Conservation (phyloP, 225 moss, liverwort and hornwort genomes). For the Pleurozium schreberi region DNA sequence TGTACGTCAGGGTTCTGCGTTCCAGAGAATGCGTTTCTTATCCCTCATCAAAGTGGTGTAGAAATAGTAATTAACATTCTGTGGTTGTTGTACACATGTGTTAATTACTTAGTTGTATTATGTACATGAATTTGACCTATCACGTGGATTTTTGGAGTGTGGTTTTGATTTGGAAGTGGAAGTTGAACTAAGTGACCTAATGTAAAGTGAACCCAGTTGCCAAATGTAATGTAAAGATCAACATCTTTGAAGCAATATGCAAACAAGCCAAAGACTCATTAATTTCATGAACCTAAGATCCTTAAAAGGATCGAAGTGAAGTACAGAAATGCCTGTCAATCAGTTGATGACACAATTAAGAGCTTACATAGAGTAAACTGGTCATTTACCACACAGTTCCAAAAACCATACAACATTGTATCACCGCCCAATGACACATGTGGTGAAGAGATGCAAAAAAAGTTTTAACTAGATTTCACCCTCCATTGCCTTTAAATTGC, state of each 20-base stretch:
- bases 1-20: neutral
- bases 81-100: neutral
- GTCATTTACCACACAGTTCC: too few species aligned
- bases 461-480: too few species aligned
- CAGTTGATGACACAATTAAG: neutral
- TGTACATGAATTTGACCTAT: neutral
- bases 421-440: too few species aligned
- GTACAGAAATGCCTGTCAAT: neutral
- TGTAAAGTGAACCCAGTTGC: neutral
- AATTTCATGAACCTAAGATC: neutral
- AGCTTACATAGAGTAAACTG: too few species aligned
- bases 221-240: neutral
- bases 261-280: neutral
- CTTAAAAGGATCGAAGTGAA: neutral
- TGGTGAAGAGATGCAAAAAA: too few species aligned
- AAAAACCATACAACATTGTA: too few species aligned
- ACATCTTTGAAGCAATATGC: neutral
- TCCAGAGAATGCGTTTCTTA: neutral
- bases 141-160: neutral
- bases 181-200: neutral
- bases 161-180: neutral
- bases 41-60: neutral
- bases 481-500: too few species aligned
- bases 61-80: neutral
- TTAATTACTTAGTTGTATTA: neutral